Evolutionary conservation across 495 filamentous ascomycete species (phyloP), one percentile per base, ranked within the genome.

Genomic region (Rhizodiscina lignyota): DNA sequence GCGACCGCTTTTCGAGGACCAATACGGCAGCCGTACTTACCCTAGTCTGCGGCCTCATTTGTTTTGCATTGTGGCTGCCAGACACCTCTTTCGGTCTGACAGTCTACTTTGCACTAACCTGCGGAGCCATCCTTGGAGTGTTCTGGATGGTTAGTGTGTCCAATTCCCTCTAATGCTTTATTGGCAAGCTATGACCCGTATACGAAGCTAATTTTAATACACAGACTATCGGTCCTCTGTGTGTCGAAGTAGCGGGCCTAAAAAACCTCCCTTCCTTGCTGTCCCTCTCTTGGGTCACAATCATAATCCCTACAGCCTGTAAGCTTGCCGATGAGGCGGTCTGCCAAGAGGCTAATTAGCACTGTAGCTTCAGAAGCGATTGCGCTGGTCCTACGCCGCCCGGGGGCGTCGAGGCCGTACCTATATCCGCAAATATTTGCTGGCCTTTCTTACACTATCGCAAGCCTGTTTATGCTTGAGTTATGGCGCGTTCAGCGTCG

Each of bases 131-230:
- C 11, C 13, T 41, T n/a, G 38, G 45, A 4, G 34, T 48, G 16
- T 48, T 48, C 30, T 47, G 44, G 44, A 44, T 44, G 40, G 60
- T 50, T 27, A 41, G 45, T 39, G n/a, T 4, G 5, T 23, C 24
- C 28, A 5, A 16, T 11, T 11, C 8, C 8, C 8, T 13, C 13
- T 13, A 3, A 6, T 31, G 19, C 18, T 18, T 5, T n/a, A n/a
- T n/a, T n/a, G n/a, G n/a, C n/a, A n/a, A n/a, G n/a, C n/a, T n/a
- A n/a, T n/a, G 23, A 11, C 13, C 23, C 16, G 2, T 13, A 4
- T 21, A 37, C 4, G 19, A 28, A 21, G 5, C 18, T 22, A 6
- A 4, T 4, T 30, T 17, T 13, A 32, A 8, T 13, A 13, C 13
- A 13, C 30, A 49, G 46, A 47, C 47, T 3, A 47, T 50, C 21